Evolutionary conservation across 2,329 filamentous ascomycete species (phyloP).

Genomic region (Myriosclerotinia curreyana): DNA sequence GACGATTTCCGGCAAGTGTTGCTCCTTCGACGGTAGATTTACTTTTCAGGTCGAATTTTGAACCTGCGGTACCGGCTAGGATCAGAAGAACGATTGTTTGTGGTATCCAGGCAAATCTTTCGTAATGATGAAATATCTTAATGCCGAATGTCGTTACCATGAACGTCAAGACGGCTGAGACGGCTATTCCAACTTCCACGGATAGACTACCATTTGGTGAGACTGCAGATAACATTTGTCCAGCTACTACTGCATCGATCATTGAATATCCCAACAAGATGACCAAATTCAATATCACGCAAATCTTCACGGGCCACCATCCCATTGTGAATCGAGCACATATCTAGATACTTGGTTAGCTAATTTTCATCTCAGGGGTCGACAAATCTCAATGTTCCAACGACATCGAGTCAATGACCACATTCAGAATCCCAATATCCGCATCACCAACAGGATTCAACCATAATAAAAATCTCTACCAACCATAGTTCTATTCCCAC

Average conservation of each 20-base stretch:
- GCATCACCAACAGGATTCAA: background rate
- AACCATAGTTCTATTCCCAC: conserved; percentile 60
- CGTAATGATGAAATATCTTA: conserved; percentile 64
- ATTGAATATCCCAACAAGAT: conserved; percentile 60
- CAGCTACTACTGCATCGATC: conserved; percentile 63
- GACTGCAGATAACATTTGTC: conserved; percentile 66
- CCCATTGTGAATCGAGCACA: conserved; percentile 61
- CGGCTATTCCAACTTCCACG: conserved; percentile 64
- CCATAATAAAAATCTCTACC: conserved; percentile 17
- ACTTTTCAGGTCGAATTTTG: conserved; percentile 57
- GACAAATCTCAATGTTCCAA: background rate
- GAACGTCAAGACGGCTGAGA: conserved; percentile 61
- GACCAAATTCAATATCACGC: conserved; percentile 60
- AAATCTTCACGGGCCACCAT: conserved; percentile 62
- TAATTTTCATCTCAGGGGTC: background rate
- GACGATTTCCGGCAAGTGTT: conserved; percentile 53
- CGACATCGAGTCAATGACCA: background rate
- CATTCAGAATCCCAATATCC: background rate
- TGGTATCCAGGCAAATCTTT: conserved; percentile 64
- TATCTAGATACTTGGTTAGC: conserved; percentile 27
- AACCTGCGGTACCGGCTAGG: conserved; percentile 58
- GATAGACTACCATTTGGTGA: conserved; percentile 56
- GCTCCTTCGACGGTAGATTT: conserved; percentile 40
- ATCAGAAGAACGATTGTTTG: conserved; percentile 60
- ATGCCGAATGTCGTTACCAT: conserved; percentile 66